phyloP scores from a whole-genome alignment of 306 rosid genomes.

The Prunus dulcis region DNA sequence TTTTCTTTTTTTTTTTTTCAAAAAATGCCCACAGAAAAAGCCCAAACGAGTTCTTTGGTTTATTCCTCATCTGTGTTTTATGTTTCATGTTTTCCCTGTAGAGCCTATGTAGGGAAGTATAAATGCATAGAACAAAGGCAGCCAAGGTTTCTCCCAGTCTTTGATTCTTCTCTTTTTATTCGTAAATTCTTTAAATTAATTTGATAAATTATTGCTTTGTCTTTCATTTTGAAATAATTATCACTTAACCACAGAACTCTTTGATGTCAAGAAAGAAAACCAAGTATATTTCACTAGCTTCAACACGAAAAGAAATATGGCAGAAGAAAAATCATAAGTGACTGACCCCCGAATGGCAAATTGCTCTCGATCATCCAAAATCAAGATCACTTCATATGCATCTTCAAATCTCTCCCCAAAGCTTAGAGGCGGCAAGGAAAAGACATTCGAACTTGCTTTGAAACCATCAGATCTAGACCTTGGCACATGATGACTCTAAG shows the following conservation, averaged over 20 bases:
- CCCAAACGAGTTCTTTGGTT: too few species aligned
- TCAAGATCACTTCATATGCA: slow-evolving; percentile 67
- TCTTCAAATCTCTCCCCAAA: slow-evolving; percentile 89
- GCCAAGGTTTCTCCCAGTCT: too few species aligned
- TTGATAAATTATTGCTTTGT: neutral
- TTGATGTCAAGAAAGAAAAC: neutral
- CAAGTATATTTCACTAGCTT: neutral
- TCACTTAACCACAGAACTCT: neutral
- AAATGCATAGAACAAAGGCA: too few species aligned
- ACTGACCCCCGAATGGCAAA: slow-evolving; percentile 88
- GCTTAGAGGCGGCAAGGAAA: slow-evolving; percentile 75
- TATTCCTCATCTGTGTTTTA: too few species aligned
- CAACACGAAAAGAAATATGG: neutral
- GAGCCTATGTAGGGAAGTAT: too few species aligned
- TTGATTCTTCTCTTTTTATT: too few species aligned
- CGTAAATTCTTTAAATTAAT: too few species aligned
- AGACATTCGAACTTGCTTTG: slow-evolving; percentile 39
- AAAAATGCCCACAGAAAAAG: too few species aligned
- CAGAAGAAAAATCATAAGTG: slow-evolving; percentile 6
- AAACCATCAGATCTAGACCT: slow-evolving; percentile 36
- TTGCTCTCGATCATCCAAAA: slow-evolving; percentile 90
- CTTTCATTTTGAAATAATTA: neutral
- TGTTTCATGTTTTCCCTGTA: too few species aligned
- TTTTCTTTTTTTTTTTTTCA: too few species aligned
- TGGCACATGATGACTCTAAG: slow-evolving; percentile 36